These are phyloP conservation scores for Dillenia suffruticosa DNA, from an alignment of 164 flowering plant species.

Conservation along the genomic window DNA sequence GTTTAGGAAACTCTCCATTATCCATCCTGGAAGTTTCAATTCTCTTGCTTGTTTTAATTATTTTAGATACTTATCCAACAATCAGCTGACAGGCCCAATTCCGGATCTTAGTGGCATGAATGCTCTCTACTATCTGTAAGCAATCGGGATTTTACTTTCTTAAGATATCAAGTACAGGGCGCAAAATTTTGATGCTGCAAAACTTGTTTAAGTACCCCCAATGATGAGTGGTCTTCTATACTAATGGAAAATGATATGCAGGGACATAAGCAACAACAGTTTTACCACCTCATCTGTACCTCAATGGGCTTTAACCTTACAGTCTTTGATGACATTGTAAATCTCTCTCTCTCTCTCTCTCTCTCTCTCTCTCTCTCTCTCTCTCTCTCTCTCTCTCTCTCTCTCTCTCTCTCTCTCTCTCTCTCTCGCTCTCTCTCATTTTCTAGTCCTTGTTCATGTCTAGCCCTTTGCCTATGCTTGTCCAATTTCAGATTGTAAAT, in stretches of 20 bases:
- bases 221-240: too few species aligned
- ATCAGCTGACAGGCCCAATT: conserved; percentile 41
- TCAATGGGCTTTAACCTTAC: conserved; percentile 40
- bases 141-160: not conserved
- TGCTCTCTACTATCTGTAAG: conserved; percentile 50
- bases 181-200: too few species aligned
- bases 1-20: too few species aligned
- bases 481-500: too few species aligned
- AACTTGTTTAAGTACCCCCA: too few species aligned
- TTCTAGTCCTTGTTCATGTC: not conserved
- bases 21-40: not conserved
- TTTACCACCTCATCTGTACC: conserved; percentile 44
- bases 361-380: conserved; percentile 16
- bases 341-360: conserved; percentile 14
- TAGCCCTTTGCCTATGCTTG: not conserved
- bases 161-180: too few species aligned
- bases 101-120: conserved; percentile 58
- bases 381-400: conserved; percentile 14
- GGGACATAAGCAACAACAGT: conserved; percentile 64
- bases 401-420: conserved; percentile 12
- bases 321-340: conserved; percentile 55
- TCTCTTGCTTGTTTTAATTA: not conserved
- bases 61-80: conserved; percentile 52
- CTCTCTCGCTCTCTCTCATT: conserved; percentile 12
- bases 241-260: conserved; percentile 14